These are phyloP conservation scores for Candida boleticola DNA, from an alignment of 805 yeast species.

Conservation along the genomic window DNA sequence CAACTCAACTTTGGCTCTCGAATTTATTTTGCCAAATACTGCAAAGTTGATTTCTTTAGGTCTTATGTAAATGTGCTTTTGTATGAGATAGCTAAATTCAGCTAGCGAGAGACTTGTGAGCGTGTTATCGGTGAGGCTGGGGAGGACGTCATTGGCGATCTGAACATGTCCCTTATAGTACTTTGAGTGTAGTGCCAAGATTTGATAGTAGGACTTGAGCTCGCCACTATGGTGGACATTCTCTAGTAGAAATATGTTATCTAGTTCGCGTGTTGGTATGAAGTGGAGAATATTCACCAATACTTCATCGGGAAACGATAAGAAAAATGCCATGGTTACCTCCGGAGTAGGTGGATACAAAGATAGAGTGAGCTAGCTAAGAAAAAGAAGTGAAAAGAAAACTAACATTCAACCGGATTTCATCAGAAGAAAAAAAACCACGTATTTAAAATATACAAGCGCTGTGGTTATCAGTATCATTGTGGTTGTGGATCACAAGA, in stretches of 20 bases:
- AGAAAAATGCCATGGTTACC: constrained; percentile 9
- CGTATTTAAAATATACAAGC: too few relatives aligned
- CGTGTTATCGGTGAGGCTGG: not conserved
- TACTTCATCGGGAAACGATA: constrained; percentile 17
- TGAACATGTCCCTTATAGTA: constrained; percentile 5
- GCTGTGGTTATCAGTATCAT: too few relatives aligned
- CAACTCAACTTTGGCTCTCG: too few relatives aligned
- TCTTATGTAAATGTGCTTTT: constrained; percentile 15
- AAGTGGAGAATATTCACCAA: constrained; percentile 13
- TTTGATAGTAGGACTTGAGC: constrained; percentile 10
- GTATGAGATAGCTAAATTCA: constrained; percentile 17
- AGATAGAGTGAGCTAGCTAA: not conserved
- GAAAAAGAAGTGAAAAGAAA: not conserved
- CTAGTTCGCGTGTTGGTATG: constrained; percentile 13
- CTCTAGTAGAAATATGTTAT: constrained; percentile 11
- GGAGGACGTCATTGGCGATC: not conserved
- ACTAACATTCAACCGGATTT: not conserved
- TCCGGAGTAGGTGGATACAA: not conserved
- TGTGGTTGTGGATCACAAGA: too few relatives aligned
- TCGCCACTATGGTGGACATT: constrained; percentile 7
- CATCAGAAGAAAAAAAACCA: too few relatives aligned
- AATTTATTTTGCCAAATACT: too few relatives aligned
- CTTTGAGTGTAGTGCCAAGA: constrained; percentile 12
- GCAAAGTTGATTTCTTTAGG: constrained; percentile 16
- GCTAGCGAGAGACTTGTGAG: constrained; percentile 5